Evolutionary conservation across 441 rosid species (phyloP), one percentile per base, ranked within the genome.

Genomic region (Euphorbia celastroides): DNA sequence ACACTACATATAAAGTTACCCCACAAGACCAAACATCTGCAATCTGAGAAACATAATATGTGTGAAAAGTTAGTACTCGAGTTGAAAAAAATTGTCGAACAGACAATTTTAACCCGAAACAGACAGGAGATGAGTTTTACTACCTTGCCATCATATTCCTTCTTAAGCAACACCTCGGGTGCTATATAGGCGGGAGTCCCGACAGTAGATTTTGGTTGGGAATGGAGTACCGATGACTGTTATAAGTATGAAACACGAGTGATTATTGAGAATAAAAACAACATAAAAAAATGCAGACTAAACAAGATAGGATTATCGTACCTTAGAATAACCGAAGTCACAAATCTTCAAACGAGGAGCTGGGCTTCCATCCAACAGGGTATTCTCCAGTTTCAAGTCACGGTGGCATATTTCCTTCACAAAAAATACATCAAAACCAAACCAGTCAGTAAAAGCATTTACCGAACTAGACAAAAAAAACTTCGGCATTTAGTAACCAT

Each of bases 1-100:
- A 75, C 98, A 94, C 92, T 22, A 94, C 97, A 42, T 89, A 94
- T 50, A 94, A 68, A 65, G 98, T 94, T 67, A 94, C 99, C 22
- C 99, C 99, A 65, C 99, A 94, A 25, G 99, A 94, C 99, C 99
- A 94, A 23, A 94, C 99, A 77, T 94, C 99, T 17, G 99, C 99
- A 77, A 94, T 82, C 99, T 94, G 90, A 54, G 14, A 5, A 42
- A n/a, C n/a, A 51, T 27, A 79, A 65, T 31, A 38, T 20, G 38
- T 26, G 57, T 36, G 28, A 62, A 64, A 19, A n/a, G n/a, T n/a
- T n/a, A n/a, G n/a, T n/a, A n/a, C n/a, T n/a, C n/a, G n/a, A n/a
- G n/a, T n/a, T n/a, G n/a, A n/a, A n/a, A n/a, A n/a, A n/a, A n/a
- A n/a, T n/a, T 25, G 23, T 58, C 65, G 34, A 65, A 51, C 17